These are phyloP conservation scores for Penicillium lividum DNA, from an alignment of 495 filamentous ascomycete species.

Conservation along the genomic window DNA sequence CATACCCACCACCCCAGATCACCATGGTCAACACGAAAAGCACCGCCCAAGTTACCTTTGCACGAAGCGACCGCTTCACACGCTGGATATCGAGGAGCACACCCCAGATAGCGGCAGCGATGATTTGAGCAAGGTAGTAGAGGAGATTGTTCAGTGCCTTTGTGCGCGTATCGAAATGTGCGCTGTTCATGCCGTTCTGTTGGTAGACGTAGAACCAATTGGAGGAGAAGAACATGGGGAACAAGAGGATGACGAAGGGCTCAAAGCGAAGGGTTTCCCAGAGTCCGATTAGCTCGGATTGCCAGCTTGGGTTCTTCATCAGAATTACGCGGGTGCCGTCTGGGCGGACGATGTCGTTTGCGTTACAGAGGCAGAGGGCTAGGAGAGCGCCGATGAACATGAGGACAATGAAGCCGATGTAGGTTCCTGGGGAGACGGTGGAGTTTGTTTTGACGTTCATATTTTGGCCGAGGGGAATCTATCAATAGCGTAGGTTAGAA, in stretches of 20 bases:
- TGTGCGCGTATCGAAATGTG: constrained; percentile 46
- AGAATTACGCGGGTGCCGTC: constrained; percentile 74
- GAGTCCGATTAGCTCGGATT: constrained; percentile 37
- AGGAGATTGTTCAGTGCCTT: constrained; percentile 44
- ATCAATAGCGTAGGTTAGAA: neutral
- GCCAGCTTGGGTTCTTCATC: constrained; percentile 78
- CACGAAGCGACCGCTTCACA: constrained; percentile 35
- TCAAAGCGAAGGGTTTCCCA: constrained; percentile 36
- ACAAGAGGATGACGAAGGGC: constrained; percentile 38
- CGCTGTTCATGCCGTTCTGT: constrained; percentile 48
- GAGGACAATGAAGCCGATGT: constrained; percentile 49
- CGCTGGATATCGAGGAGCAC: constrained; percentile 37
- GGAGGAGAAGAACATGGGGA: constrained; percentile 56
- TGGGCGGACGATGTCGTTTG: constrained; percentile 64
- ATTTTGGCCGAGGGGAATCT: constrained; percentile 42
- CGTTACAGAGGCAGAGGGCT: constrained; percentile 52
- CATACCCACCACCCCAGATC: constrained; percentile 51
- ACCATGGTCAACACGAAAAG: constrained; percentile 40
- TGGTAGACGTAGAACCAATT: constrained; percentile 78
- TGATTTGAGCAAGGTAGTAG: constrained; percentile 52
- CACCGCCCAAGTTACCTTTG: constrained; percentile 34
- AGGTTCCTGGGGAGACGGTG: constrained; percentile 44
- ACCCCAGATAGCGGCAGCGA: constrained; percentile 43
- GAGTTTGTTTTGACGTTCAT: constrained; percentile 29
- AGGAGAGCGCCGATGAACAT: constrained; percentile 55